Conservation (phyloP, 2,329 filamentous ascomycete species). For the Penicillium thymicola region DNA sequence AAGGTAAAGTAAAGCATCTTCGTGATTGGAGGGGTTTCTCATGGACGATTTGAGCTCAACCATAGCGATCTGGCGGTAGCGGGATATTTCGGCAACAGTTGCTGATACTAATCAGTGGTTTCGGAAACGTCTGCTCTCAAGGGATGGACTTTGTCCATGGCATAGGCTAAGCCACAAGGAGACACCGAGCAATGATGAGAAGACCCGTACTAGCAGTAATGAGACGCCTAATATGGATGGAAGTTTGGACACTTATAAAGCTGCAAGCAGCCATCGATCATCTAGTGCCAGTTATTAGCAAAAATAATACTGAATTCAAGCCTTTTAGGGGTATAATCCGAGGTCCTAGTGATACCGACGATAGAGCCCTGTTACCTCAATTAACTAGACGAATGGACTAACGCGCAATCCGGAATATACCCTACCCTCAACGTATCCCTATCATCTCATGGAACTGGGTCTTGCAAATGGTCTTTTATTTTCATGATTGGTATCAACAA, state of each 20-base stretch:
- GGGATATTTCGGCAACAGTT: too few species aligned
- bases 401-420: not conserved
- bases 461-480: constrained; percentile 37
- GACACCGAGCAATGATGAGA: too few species aligned
- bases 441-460: constrained; percentile 1
- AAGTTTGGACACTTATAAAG: not conserved
- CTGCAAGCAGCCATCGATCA: not conserved
- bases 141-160: not conserved
- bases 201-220: too few species aligned
- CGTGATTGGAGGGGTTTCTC: not conserved
- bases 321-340: not conserved
- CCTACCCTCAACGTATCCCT: not conserved
- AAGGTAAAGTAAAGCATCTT: not conserved
- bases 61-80: not conserved
- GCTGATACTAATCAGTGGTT: too few species aligned
- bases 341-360: not conserved
- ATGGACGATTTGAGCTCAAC: not conserved
- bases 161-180: not conserved
- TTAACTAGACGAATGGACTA: not conserved
- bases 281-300: not conserved
- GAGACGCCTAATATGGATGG: not conserved
- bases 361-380: not conserved
- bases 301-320: too few species aligned
- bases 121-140: not conserved
- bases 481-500: constrained; percentile 43